Conservation (phyloP, 305 asterid genomes). For the Plantago coronopus region DNA sequence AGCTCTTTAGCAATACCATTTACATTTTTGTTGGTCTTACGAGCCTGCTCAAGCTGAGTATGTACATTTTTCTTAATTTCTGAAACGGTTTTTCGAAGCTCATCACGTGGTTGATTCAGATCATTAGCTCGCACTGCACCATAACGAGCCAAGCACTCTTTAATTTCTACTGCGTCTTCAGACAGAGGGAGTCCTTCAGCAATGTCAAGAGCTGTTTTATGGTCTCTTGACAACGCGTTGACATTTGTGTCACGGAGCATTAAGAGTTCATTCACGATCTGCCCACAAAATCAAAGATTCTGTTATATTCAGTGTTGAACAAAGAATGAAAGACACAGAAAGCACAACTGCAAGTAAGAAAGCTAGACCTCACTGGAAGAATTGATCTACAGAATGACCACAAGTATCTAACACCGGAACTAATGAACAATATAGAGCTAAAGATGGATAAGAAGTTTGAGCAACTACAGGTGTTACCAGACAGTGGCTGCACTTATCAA, state of each 20-base stretch:
- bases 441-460: neutral
- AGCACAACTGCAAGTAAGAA: too few relatives aligned
- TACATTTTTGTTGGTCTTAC: constrained; percentile 58
- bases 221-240: constrained; percentile 65
- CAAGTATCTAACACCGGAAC: too few relatives aligned
- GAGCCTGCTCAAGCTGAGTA: constrained; percentile 68
- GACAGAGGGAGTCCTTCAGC: constrained; percentile 66
- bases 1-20: constrained; percentile 73
- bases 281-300: constrained; percentile 16
- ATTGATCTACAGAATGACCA: too few relatives aligned
- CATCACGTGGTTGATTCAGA: constrained; percentile 66
- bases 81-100: constrained; percentile 62
- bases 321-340: neutral
- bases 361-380: too few relatives aligned
- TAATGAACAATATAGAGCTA: neutral
- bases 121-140: constrained; percentile 62
- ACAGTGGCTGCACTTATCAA: too few relatives aligned
- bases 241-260: constrained; percentile 56
- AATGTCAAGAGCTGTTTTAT: constrained; percentile 71
- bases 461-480: neutral
- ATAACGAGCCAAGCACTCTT: constrained; percentile 42
- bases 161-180: constrained; percentile 49
- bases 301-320: neutral
- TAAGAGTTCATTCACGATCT: constrained; percentile 66
- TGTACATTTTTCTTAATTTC: constrained; percentile 67